Conservation (phyloP, 805 yeast species). For the Saturnispora ahearnii region DNA sequence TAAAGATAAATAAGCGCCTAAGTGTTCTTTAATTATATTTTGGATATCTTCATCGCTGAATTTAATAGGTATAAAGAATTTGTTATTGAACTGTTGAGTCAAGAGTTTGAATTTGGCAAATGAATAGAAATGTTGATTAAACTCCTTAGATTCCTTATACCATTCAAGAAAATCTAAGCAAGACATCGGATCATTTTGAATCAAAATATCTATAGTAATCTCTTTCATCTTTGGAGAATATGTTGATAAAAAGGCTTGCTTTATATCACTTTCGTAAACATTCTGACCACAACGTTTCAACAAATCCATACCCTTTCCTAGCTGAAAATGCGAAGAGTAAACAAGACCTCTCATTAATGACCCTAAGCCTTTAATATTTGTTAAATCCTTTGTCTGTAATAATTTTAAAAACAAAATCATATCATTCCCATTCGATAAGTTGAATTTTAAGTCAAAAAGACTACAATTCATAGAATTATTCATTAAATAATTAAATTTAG, state of each 20-base stretch:
- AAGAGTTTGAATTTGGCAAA: constrained; percentile 6
- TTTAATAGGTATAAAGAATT: constrained; percentile 5
- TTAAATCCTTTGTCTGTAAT: background rate
- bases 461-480: background rate
- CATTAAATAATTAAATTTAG: background rate
- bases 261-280: background rate
- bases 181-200: constrained; percentile 14
- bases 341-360: constrained; percentile 1
- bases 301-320: background rate
- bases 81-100: constrained; percentile 1
- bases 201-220: constrained; percentile 15
- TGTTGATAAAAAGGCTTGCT: constrained; percentile 7
- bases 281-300: background rate
- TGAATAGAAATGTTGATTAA: background rate
- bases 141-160: constrained; percentile 4
- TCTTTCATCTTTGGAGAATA: constrained; percentile 16
- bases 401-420: constrained; percentile 2
- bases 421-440: constrained; percentile 1
- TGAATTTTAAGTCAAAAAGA: constrained; percentile 4
- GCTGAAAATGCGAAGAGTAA: background rate
- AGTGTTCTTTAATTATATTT: background rate
- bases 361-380: constrained; percentile 2
- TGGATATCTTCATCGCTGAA: background rate
- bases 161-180: constrained; percentile 11
- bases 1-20: background rate